Base-by-base conservation (phyloP, 768 basidiomycete species). In the Russula earlei region DNA sequence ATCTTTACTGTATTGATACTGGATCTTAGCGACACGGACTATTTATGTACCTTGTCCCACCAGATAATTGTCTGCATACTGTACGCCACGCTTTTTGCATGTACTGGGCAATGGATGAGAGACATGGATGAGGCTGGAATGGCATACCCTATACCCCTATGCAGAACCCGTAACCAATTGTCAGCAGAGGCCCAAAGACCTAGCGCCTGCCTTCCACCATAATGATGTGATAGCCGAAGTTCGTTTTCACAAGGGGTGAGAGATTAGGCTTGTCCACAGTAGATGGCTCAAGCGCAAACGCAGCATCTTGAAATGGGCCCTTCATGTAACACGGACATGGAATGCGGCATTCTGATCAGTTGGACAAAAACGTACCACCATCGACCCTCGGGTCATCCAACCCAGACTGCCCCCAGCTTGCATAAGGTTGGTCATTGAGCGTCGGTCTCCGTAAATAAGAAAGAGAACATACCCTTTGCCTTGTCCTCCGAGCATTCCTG, bases 401-500 rank as follows among this genome's bases (percentile, higher is more conserved):
- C 90, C 90, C 38, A 92, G 74, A 65, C 84, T 87, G 31, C 90
- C 90, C 31, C 90, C 90, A 66, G 82, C 90, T 91, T 91, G 29
- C 31, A n/a, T 33, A 14, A 56, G 40, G 10, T n/a, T n/a, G n/a
- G n/a, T n/a, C n/a, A n/a, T n/a, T n/a, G n/a, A n/a, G n/a, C n/a
- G n/a, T n/a, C n/a, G n/a, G n/a, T n/a, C n/a, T n/a, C n/a, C n/a
- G 46, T 41, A 40, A 34, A 44, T 49, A 48, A 29, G 9, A 55
- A 27, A 9, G 41, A 52, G 24, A 17, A 31, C 67, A 20, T 54
- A 85, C 89, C 79, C 77, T 91, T 92, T 6, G 90, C 90, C 66
- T 92, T 92, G 71, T 92, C 90, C 68, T 91, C 89, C 1, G 91
- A 91, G 62, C 88, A 91, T 64, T 91, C 90, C 65, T 90, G 84